Base-by-base conservation (phyloP, 345 rosid species). In the Arabis hirsuta region DNA sequence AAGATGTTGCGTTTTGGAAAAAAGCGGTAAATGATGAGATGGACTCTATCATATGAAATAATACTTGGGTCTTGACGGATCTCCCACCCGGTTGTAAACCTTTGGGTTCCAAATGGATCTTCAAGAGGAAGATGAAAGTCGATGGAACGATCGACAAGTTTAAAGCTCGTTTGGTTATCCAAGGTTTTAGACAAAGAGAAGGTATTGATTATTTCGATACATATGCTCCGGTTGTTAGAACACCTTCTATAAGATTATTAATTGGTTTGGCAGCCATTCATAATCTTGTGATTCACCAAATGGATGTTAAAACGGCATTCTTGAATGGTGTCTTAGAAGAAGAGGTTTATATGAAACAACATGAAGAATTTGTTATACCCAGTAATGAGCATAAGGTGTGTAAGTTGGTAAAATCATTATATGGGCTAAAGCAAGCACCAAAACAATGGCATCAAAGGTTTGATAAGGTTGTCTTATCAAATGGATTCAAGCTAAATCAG, bases 211-310 rank as follows among this genome's bases (percentile, higher is more conserved):
- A 26, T 26, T 52, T 52, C 0, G 32, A 52, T 26, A 52, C 56
- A 0, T 52, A 52, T 52, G 34, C 69, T n/a, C 45, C 9, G 0
- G 55, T 68, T 12, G 43, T 7, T 10, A 34, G 55, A 8, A 69
- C 57, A 0, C 32, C 65, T 6, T 26, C 36, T 12, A 58, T 69
- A 43, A 57, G 45, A 22, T 22, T 57, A 32, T 38, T 53, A 1
- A 38, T 36, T 39, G 38, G 1, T 51, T 16, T 51, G 9, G 12
- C 51, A 2, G 7, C 22, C 0, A 36, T 66, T 3, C 0, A 38
- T 27, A 9, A 66, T 6, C 34, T 66, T 50, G 20, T 27, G 41
- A 53, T 66, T 5, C 60, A 66, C n/a, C 48, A 67, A 67, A 67
- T 67, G 52, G 51, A 62, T 46, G 67, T 62, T 0, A 62, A 45